A percentile compares a stretch with the other conserved stretches of the same genome.
phyloP scores from a whole-genome alignment of 805 yeast species.

The Crinitomyces ghanaensis region DNA sequence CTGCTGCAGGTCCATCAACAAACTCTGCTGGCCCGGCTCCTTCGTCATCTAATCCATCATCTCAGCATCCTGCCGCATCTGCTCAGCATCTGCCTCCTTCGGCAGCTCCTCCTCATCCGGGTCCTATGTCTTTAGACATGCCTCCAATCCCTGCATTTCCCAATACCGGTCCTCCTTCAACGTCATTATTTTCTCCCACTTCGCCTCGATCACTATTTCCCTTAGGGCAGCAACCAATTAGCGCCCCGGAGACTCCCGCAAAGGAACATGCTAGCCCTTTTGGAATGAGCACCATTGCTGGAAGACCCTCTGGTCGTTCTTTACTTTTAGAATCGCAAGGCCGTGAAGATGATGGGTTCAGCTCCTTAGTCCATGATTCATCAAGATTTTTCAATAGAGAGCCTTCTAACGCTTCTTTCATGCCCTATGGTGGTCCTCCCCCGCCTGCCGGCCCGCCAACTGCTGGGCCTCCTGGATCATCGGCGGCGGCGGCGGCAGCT shows the following conservation, averaged over 20 bases:
- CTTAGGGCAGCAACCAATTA: too few species aligned
- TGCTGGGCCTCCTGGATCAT: not conserved
- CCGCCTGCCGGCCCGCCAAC: not conserved
- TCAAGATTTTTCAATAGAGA: constrained; percentile 17
- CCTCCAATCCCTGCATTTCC: too few species aligned
- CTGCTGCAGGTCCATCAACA: too few species aligned
- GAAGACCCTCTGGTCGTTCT: constrained; percentile 19
- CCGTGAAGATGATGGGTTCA: constrained; percentile 23
- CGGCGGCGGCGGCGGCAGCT: constrained; percentile 1
- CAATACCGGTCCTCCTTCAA: too few species aligned
- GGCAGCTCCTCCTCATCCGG: too few species aligned
- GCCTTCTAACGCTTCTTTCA: constrained; percentile 7
- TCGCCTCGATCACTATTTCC: constrained; percentile 18
- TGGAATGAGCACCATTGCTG: constrained; percentile 1
- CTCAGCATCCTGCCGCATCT: too few species aligned
- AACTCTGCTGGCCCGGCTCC: too few species aligned
- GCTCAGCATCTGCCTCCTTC: too few species aligned
- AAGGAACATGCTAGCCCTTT: constrained; percentile 4
- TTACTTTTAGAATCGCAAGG: constrained; percentile 22
- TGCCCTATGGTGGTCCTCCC: too few species aligned
- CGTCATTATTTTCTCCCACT: constrained; percentile 17
- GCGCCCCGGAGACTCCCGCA: constrained; percentile 7
- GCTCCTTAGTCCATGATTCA: constrained; percentile 22
- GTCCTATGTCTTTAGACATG: constrained; percentile 8
- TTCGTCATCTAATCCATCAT: too few species aligned